phyloP scores from a whole-genome alignment of 192 early-diverging fungal genomes.

The Backusella australiensis region DNA sequence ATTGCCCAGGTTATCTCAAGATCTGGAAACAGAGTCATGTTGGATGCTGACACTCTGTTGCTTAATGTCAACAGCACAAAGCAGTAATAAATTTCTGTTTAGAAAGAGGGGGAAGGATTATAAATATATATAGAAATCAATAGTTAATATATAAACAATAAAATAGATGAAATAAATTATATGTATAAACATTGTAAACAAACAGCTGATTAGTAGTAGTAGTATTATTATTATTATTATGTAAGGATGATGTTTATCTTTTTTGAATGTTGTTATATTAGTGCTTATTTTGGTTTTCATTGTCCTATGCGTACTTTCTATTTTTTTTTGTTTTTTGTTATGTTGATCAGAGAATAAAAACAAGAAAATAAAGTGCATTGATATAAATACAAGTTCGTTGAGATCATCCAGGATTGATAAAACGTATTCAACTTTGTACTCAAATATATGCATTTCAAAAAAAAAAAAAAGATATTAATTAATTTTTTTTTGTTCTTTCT shows the following conservation, averaged over 20 bases:
- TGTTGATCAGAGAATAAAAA: too few species aligned
- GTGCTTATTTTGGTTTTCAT: background rate
- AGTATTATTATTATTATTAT: background rate
- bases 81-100: background rate
- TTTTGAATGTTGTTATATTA: background rate
- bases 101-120: background rate
- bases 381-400: too few species aligned
- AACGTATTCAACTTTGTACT: too few species aligned
- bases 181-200: background rate
- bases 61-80: conserved; percentile 71
- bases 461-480: too few species aligned
- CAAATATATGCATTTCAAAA: too few species aligned
- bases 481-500: too few species aligned
- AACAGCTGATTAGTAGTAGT: background rate
- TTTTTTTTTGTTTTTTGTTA: too few species aligned
- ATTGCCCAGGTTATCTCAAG: conserved; percentile 84
- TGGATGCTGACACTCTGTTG: conserved; percentile 90
- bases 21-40: conserved; percentile 87
- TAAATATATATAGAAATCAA: background rate
- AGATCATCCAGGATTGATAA: too few species aligned
- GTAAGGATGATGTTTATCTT: background rate
- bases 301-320: background rate
- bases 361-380: too few species aligned
- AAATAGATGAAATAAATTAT: background rate
- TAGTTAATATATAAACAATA: background rate